Evolutionary conservation across 345 rosid species (phyloP).

Genomic region (Linum lewisii): DNA sequence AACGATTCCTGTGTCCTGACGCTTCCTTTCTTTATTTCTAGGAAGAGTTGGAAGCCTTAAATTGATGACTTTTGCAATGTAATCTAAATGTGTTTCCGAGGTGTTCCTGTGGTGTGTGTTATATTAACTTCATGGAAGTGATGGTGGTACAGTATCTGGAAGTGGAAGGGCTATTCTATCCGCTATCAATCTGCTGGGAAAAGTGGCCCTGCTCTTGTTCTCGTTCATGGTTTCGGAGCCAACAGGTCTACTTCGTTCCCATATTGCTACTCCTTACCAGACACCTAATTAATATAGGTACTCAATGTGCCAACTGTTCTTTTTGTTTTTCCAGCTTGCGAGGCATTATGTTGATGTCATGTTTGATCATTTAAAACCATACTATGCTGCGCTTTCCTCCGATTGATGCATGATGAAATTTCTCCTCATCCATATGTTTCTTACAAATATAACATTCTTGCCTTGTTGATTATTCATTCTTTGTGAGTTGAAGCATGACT

Average conservation of each 20-base stretch:
- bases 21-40: no score
- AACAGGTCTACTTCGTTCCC: constrained; percentile 69
- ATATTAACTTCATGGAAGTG: background rate
- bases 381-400: background rate
- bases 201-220: constrained; percentile 71
- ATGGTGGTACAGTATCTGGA: constrained; percentile 44
- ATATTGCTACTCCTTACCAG: constrained; percentile 48
- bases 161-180: constrained; percentile 77
- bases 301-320: constrained; percentile 19
- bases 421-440: no score
- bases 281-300: constrained; percentile 46
- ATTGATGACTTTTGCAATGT: background rate
- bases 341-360: background rate
- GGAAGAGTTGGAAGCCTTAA: background rate
- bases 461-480: no score
- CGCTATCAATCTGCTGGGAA: constrained; percentile 69
- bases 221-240: constrained; percentile 92
- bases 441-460: no score
- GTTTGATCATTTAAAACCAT: background rate
- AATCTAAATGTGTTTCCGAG: background rate
- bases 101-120: background rate
- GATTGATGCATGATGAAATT: background rate
- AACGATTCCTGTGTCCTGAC: no score
- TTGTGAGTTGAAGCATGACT: no score
- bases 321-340: constrained; percentile 1